These are phyloP conservation scores for Alternaria consortialis DNA, from an alignment of 2,329 filamentous ascomycete genomes.

Conservation along the genomic window DNA sequence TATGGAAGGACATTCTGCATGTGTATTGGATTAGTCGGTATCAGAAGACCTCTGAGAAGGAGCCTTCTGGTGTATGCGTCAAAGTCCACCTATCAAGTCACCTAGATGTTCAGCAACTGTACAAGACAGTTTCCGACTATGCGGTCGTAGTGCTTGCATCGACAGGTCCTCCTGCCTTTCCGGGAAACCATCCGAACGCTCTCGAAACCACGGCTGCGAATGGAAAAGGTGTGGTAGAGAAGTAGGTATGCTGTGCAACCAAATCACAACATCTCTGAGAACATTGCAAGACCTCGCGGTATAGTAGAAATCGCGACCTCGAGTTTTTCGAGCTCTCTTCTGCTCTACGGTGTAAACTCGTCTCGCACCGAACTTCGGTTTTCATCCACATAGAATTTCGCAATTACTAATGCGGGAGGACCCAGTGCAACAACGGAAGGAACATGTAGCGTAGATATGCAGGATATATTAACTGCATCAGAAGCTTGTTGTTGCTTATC, in stretches of 20 bases:
- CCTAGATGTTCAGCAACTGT: background rate
- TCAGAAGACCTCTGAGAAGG: background rate
- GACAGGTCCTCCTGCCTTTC: constrained; percentile 3
- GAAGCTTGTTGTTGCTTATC: constrained; percentile 15
- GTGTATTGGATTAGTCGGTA: background rate
- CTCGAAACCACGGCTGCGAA: background rate
- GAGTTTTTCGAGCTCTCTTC: background rate
- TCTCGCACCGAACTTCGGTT: background rate
- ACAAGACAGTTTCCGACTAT: background rate
- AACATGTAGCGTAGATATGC: background rate
- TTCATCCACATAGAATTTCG: background rate
- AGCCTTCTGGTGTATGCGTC: background rate
- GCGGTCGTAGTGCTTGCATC: background rate
- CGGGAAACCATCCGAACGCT: background rate
- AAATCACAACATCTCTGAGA: background rate
- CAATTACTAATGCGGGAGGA: background rate
- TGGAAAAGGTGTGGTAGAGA: background rate
- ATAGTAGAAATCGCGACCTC: background rate
- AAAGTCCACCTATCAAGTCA: background rate
- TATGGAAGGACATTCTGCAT: background rate
- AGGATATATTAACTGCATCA: constrained; percentile 3
- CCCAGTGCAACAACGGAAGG: background rate
- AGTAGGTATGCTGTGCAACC: background rate
- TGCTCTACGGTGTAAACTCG: background rate
- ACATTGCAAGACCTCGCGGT: background rate